Evolutionary conservation across 2,329 filamentous ascomycete genomes (phyloP).

Genomic region (Phialemoniopsis sp.): DNA sequence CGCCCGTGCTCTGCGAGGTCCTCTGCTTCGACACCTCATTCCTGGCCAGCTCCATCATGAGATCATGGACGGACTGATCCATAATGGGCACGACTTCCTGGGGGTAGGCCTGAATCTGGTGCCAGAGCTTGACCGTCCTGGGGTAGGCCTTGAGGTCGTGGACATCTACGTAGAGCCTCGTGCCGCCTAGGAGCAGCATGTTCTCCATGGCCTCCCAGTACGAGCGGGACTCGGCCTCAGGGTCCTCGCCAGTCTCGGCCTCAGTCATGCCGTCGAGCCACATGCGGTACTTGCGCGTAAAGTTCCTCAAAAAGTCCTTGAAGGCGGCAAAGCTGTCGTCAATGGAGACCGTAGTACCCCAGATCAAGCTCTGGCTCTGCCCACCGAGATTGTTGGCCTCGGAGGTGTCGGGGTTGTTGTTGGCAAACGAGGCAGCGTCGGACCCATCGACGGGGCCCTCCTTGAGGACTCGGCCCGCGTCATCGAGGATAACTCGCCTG

Average conservation of each 20-base stretch:
- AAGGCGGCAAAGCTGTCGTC: constrained; percentile 83
- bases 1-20: constrained; percentile 48
- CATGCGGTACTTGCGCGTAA: constrained; percentile 89
- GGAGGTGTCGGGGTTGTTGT: constrained; percentile 76
- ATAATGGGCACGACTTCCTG: constrained; percentile 95
- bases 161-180: constrained; percentile 82
- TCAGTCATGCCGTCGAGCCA: constrained; percentile 82
- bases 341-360: constrained; percentile 96
- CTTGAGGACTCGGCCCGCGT: constrained; percentile 52
- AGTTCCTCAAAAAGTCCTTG: constrained; percentile 90
- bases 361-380: constrained; percentile 77
- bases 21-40: constrained; percentile 71
- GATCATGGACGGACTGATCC: constrained; percentile 90
- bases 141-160: constrained; percentile 90
- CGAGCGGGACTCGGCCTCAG: constrained; percentile 72
- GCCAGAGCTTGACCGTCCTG: constrained; percentile 88
- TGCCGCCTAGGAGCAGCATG: constrained; percentile 84
- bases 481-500: constrained; percentile 56
- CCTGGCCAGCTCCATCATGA: constrained; percentile 85
- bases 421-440: constrained; percentile 57
- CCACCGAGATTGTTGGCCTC: constrained; percentile 88
- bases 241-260: constrained; percentile 65
- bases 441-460: constrained; percentile 48
- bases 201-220: constrained; percentile 84
- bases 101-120: constrained; percentile 90